Evolutionary conservation across 345 rosid genomes (phyloP).

Genomic region (Gossypium australe): DNA sequence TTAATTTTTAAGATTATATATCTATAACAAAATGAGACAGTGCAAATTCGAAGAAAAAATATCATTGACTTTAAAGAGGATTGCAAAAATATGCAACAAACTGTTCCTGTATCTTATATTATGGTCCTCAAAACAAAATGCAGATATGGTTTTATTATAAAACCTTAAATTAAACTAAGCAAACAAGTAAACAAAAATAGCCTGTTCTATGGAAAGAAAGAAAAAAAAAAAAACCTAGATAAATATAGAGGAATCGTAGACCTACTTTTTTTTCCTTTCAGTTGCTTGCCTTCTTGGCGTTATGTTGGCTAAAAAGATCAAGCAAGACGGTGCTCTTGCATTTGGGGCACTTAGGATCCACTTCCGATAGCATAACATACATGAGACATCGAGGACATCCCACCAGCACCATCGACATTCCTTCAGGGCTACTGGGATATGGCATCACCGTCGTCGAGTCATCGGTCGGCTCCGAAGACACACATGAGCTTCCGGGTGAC

Average conservation of each 20-base stretch:
- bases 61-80: too few relatives aligned
- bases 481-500: conserved; percentile 39
- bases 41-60: too few relatives aligned
- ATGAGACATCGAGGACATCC: conserved; percentile 60
- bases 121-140: too few relatives aligned
- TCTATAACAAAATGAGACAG: too few relatives aligned
- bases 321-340: conserved; percentile 58
- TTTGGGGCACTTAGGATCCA: conserved; percentile 46
- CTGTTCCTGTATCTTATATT: too few relatives aligned
- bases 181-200: too few relatives aligned
- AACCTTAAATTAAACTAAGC: too few relatives aligned
- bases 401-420: conserved; percentile 33
- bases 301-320: conserved; percentile 24
- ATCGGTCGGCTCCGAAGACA: conserved; percentile 26
- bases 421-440: conserved; percentile 13
- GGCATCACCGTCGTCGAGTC: conserved; percentile 10
- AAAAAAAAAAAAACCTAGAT: not conserved
- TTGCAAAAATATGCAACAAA: too few relatives aligned
- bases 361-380: conserved; percentile 53
- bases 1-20: too few relatives aligned
- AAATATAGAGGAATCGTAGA: not conserved
- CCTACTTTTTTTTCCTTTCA: not conserved
- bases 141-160: too few relatives aligned
- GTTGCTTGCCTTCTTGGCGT: conserved; percentile 1
- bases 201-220: not conserved